These are phyloP conservation scores for Galeopsis tetrahit DNA, from an alignment of 257 asterid genomes.

Conservation along the genomic window DNA sequence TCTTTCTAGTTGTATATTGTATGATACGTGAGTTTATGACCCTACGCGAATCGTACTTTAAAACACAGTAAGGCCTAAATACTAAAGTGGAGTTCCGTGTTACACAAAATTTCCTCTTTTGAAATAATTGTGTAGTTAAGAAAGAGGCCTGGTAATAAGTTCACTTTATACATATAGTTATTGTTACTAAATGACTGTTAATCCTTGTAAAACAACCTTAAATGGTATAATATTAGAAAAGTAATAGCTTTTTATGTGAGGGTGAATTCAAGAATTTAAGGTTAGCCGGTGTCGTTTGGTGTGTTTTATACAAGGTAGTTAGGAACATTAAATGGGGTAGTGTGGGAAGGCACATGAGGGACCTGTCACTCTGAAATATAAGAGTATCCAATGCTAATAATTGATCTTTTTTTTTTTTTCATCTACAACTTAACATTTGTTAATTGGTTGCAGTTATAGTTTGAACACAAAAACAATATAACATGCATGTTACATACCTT, in stretches of 20 bases:
- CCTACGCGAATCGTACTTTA: no score
- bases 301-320: slow-evolving; percentile 1
- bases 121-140: no score
- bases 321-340: slow-evolving; percentile 6
- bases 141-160: no score
- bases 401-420: slow-evolving; percentile 5
- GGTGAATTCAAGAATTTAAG: background rate
- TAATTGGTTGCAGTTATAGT: background rate
- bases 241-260: background rate
- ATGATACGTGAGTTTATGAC: no score
- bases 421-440: background rate
- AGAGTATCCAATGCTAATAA: slow-evolving; percentile 6
- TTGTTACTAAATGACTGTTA: no score
- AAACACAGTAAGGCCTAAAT: no score
- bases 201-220: no score
- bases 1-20: no score
- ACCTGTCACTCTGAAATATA: slow-evolving; percentile 5
- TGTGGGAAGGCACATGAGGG: background rate
- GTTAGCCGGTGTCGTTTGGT: background rate
- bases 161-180: no score
- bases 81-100: no score
- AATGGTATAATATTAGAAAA: no score
- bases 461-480: background rate
- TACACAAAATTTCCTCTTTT: no score
- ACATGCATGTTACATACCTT: background rate